A percentile compares a stretch with the other conserved stretches of the same genome.
Evolutionary conservation across 78 protist genomes (phyloP).

Genomic region (Corallochytrium limacisporum): DNA sequence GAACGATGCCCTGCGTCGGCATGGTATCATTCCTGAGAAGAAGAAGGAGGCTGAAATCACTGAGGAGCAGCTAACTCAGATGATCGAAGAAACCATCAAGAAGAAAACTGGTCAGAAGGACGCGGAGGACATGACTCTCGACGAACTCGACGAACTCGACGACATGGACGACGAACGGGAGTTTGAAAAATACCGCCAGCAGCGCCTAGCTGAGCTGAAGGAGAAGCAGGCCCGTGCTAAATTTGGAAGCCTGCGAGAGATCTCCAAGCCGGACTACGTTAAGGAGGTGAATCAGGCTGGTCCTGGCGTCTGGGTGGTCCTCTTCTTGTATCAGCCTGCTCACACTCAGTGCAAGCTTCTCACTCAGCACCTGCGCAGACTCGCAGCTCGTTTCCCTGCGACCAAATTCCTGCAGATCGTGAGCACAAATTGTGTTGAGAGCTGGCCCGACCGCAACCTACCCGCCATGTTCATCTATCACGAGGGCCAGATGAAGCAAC

Average conservation of each 20-base stretch:
- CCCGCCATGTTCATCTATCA: constrained; percentile 58
- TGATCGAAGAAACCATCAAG: background rate
- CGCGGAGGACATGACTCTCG: constrained; percentile 6
- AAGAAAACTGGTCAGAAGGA: background rate
- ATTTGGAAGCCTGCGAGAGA: constrained; percentile 2
- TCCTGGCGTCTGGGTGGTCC: constrained; percentile 36
- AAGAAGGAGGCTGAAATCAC: background rate
- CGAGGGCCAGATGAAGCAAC: constrained; percentile 30
- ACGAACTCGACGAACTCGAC: constrained; percentile 28
- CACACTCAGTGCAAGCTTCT: constrained; percentile 26
- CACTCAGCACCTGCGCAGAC: constrained; percentile 14
- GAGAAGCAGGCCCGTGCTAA: background rate
- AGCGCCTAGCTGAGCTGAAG: constrained; percentile 8
- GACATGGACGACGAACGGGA: constrained; percentile 22
- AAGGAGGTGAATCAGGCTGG: constrained; percentile 19
- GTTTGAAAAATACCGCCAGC: background rate
- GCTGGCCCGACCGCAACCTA: constrained; percentile 55
- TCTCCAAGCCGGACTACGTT: constrained; percentile 3
- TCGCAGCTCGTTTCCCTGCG: constrained; percentile 40
- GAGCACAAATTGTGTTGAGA: constrained; percentile 17
- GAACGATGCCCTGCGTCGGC: constrained; percentile 24
- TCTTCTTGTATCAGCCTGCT: constrained; percentile 34
- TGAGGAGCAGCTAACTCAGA: background rate
- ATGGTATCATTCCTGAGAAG: constrained; percentile 21
- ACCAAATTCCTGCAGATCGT: constrained; percentile 46